A percentile compares a stretch with the other conserved stretches of the same genome.
Evolutionary conservation across 2,329 filamentous ascomycete species (phyloP).

Genomic region (Aspergillus pseudonomiae): DNA sequence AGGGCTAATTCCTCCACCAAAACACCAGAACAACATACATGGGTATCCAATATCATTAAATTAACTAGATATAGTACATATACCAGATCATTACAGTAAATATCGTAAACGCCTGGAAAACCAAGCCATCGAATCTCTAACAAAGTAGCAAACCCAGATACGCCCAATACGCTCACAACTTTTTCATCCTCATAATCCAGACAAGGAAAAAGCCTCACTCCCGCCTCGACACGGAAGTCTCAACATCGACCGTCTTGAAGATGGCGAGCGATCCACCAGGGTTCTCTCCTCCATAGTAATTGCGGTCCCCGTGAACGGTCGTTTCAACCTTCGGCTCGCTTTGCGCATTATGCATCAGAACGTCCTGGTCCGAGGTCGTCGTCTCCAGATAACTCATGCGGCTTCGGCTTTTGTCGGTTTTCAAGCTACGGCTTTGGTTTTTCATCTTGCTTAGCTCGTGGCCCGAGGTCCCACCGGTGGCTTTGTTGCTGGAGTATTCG

Average conservation of each 20-base stretch:
- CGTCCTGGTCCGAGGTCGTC: slow-evolving; percentile 28
- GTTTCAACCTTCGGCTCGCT: slow-evolving; percentile 33
- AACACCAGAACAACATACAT: not conserved
- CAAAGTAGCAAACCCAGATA: not conserved
- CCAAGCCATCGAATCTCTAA: not conserved
- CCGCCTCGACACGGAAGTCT: slow-evolving; percentile 21
- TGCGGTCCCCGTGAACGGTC: slow-evolving; percentile 23
- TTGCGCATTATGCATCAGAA: slow-evolving; percentile 30
- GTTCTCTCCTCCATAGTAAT: not conserved
- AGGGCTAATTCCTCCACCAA: no score
- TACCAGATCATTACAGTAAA: not conserved
- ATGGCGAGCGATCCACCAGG: slow-evolving; percentile 21
- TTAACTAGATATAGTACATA: not conserved
- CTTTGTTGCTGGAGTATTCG: slow-evolving; percentile 30
- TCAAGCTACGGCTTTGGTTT: slow-evolving; percentile 16
- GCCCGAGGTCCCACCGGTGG: slow-evolving; percentile 18
- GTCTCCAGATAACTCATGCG: slow-evolving; percentile 21
- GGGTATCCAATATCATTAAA: not conserved
- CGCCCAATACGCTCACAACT: not conserved
- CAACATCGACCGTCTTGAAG: slow-evolving; percentile 34
- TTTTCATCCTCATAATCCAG: not conserved
- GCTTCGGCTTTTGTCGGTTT: slow-evolving; percentile 20
- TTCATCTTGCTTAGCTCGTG: slow-evolving; percentile 27
- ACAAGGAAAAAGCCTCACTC: not conserved
- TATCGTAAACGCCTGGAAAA: not conserved